Evolutionary conservation across 1,139 yeast genomes (phyloP), one percentile per base, ranked within the genome.

Genomic region (Geotrichum macrosporum): DNA sequence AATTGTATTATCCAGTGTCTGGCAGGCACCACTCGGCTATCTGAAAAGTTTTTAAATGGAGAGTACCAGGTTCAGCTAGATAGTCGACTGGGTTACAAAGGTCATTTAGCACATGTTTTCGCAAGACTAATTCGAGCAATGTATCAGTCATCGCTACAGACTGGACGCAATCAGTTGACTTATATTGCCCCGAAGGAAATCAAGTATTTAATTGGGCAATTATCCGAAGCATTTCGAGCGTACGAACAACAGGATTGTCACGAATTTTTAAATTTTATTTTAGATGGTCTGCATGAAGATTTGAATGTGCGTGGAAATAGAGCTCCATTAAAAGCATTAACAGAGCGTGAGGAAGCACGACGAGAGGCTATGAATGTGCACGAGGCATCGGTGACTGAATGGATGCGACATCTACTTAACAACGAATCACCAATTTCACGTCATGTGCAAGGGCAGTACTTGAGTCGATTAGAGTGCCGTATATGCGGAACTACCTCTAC

Each of bases 161-260:
- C 22, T 22, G 41, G 41, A 12, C 67, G 70, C 20, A 77, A 74
- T 41, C 67, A 71, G 29, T 75, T 75, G 2, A 64, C 73, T 5
- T 72, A 69, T 32, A 75, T 76, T 29, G 72, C 78, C 4, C 88
- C 92, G 0, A 58, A 65, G 8, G 73, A 74, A 15, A 77, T 85
- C 59, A 83, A 84, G 60, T 69, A 71, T 48, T 76, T 84, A 8
- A 71, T 81, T 38, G 94, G 94, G 0, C 72, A 80, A 1, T 65
- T 84, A 18, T 79, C 87, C n/a, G 78, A 84, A 0, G 75, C 78
- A 24, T 86, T 86, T 65, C 77, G 78, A 10, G 81, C 83, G n/a
- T 71, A 68, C 55, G 89, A 86, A 47, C 97, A 92, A 65, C 98
- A 92, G 62, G 98, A 92, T 64, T 86, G 95, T 55, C 88, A 88